These are phyloP conservation scores for Podaxis rugospora DNA, from an alignment of 768 basidiomycete genomes.

Conservation along the genomic window DNA sequence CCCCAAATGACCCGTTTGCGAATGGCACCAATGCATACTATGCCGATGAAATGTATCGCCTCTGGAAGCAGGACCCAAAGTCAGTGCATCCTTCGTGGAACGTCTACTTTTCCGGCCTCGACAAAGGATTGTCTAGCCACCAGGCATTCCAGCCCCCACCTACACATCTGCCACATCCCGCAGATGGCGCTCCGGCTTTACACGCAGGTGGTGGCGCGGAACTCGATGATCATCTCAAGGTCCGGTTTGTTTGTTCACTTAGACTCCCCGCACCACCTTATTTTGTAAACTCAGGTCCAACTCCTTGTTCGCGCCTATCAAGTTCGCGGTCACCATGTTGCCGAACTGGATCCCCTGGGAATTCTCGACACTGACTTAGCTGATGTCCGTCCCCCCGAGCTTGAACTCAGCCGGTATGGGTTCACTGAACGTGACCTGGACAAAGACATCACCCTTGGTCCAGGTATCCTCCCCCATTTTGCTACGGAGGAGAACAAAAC, in stretches of 20 bases:
- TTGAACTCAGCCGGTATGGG: slow-evolving; percentile 91
- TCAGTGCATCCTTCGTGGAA: slow-evolving; percentile 95
- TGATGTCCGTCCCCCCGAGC: slow-evolving; percentile 75
- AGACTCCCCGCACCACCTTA: neutral
- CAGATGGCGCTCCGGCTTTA: slow-evolving; percentile 78
- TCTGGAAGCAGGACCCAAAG: slow-evolving; percentile 85
- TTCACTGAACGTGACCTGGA: slow-evolving; percentile 93
- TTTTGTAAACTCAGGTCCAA: slow-evolving; percentile 65
- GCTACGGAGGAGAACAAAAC: slow-evolving; percentile 80
- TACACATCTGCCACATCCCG: slow-evolving; percentile 56
- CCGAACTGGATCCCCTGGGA: slow-evolving; percentile 93
- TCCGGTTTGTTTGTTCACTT: slow-evolving; percentile 24
- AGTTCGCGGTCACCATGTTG: slow-evolving; percentile 96
- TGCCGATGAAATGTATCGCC: slow-evolving; percentile 93
- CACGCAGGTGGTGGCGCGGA: slow-evolving; percentile 68
- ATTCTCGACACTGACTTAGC: slow-evolving; percentile 88
- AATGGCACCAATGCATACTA: slow-evolving; percentile 96
- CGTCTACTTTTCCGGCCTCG: slow-evolving; percentile 90
- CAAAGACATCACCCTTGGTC: slow-evolving; percentile 91
- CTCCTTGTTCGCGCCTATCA: slow-evolving; percentile 97
- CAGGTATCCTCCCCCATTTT: slow-evolving; percentile 95
- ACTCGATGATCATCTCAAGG: slow-evolving; percentile 93
- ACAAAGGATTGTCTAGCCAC: slow-evolving; percentile 74
- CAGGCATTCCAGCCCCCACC: slow-evolving; percentile 89
- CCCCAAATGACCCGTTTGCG: slow-evolving; percentile 82